Base-by-base conservation (phyloP, 2,329 filamentous ascomycete species). In the Colletotrichum endophyticum region DNA sequence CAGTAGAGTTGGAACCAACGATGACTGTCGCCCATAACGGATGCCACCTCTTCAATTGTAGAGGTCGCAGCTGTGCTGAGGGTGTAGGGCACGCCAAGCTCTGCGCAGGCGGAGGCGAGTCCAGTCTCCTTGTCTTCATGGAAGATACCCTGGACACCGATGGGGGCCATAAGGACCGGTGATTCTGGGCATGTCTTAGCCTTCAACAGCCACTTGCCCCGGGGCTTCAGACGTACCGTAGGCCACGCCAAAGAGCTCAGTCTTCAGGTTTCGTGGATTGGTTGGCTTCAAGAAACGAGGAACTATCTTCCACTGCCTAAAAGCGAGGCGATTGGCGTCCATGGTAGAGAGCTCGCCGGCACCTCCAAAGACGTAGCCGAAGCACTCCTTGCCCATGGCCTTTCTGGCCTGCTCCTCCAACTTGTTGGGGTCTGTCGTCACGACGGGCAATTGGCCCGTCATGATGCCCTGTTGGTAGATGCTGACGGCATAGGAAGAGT, bases 1-100 rank as follows among this genome's bases (percentile, higher is more conserved):
- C 93, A 95, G 85, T 96, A 96, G 0, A 96, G 88, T 81, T 96
- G 94, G 82, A 90, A 96, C 93, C 93, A 96, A 13, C 93, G 86
- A 36, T 89, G 86, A 0, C 91, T 91, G 7, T 89, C 84, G 0
- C 89, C 89, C 67, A 89, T 91, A 0, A 91, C 91, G 9, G 86
- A 80, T 0, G 92, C 92, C 0, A 95, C 89, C 66, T 95, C 90
- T 81, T 95, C 93, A 74, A 95, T 93, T 1, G 89, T 89, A 36
- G 89, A 87, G 3, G 89, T 87, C 5, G 91, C 89, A 2, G 94
- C 93, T 2, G 94, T 95, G 76, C 90, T 93, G 66, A 95, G 85
- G 69, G 92, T 92, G 83, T 92, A 95, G 0, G 94, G 94, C 0
- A 95, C 87, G 3, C 88, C 86, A 2, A 92, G 85, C 16, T 91